phyloP scores from a whole-genome alignment of 441 rosid genomes.

The Melastoma candidum region DNA sequence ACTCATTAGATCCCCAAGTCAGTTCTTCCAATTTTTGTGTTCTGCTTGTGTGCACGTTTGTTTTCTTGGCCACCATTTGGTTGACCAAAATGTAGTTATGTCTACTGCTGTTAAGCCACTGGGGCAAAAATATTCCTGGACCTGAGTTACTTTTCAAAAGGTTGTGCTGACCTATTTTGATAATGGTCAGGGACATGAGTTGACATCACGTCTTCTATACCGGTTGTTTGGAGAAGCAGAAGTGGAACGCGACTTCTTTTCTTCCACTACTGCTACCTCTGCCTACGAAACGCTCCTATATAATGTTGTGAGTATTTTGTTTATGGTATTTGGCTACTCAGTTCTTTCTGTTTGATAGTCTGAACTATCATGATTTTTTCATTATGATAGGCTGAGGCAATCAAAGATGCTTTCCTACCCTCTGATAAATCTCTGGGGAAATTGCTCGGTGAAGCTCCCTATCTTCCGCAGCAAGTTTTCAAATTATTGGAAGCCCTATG shows the following conservation, averaged over 20 bases:
- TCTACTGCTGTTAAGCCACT: too few relatives aligned
- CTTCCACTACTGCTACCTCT: slow-evolving; percentile 86
- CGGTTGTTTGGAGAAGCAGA: slow-evolving; percentile 94
- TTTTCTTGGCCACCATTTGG: too few relatives aligned
- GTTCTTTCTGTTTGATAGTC: neutral
- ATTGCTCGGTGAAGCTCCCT: slow-evolving; percentile 94
- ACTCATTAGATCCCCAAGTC: too few relatives aligned
- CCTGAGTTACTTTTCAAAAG: slow-evolving; percentile 4
- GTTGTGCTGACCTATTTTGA: slow-evolving; percentile 30
- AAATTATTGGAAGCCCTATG: slow-evolving; percentile 78
- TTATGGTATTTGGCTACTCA: slow-evolving; percentile 11
- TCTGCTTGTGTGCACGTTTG: too few relatives aligned
- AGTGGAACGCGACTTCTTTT: slow-evolving; percentile 91
- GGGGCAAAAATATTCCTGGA: neutral
- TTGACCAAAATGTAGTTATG: too few relatives aligned
- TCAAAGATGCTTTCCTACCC: slow-evolving; percentile 91
- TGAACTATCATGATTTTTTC: slow-evolving; percentile 19
- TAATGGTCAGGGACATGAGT: slow-evolving; percentile 97
- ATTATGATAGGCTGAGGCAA: slow-evolving; percentile 75
- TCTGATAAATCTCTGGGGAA: slow-evolving; percentile 92
- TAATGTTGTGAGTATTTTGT: slow-evolving; percentile 59
- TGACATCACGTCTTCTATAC: slow-evolving; percentile 94
- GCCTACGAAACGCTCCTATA: slow-evolving; percentile 74
- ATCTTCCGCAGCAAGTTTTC: slow-evolving; percentile 76
- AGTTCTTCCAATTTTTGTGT: too few relatives aligned